Evolutionary conservation across 768 basidiomycete genomes (phyloP).

Genomic region (Boletus rubropictus): DNA sequence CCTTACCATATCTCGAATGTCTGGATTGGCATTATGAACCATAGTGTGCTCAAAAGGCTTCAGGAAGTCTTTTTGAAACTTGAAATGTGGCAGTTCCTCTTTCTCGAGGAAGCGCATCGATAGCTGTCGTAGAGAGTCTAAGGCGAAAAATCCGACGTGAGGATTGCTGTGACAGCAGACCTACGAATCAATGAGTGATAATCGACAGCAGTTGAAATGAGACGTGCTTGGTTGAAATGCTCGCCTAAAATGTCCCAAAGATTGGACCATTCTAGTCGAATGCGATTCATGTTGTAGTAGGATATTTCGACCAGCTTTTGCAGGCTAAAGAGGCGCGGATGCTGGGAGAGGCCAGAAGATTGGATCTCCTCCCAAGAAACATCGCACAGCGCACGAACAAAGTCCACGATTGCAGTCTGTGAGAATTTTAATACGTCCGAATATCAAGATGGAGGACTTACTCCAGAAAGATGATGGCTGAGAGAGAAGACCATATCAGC

Average conservation of each 20-base stretch:
- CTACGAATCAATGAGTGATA: constrained; percentile 36
- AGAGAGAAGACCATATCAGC: constrained; percentile 99
- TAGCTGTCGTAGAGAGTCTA: constrained; percentile 92
- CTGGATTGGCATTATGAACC: constrained; percentile 92
- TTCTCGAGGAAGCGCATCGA: constrained; percentile 99
- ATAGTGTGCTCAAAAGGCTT: constrained; percentile 98
- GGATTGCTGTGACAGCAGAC: constrained; percentile 98
- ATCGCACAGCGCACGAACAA: constrained; percentile 91
- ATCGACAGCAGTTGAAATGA: not conserved
- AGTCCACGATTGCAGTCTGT: constrained; percentile 95
- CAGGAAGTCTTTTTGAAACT: constrained; percentile 98
- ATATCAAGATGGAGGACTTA: constrained; percentile 37
- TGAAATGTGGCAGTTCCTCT: constrained; percentile 96
- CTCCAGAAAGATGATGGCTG: constrained; percentile 91
- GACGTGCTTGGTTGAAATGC: constrained; percentile 88
- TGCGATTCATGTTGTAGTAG: constrained; percentile 98
- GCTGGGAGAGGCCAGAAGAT: constrained; percentile 89
- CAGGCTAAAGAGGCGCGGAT: constrained; percentile 92
- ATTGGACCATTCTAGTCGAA: constrained; percentile 96
- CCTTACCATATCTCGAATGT: constrained; percentile 89
- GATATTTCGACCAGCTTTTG: constrained; percentile 99
- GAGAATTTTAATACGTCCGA: constrained; percentile 7
- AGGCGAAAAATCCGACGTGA: constrained; percentile 92
- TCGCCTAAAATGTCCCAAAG: constrained; percentile 97
- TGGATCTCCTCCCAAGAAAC: constrained; percentile 99